Evolutionary conservation across 805 yeast species (phyloP), one percentile per base, ranked within the genome.

Genomic region (Wickerhamomyces silvicola): DNA sequence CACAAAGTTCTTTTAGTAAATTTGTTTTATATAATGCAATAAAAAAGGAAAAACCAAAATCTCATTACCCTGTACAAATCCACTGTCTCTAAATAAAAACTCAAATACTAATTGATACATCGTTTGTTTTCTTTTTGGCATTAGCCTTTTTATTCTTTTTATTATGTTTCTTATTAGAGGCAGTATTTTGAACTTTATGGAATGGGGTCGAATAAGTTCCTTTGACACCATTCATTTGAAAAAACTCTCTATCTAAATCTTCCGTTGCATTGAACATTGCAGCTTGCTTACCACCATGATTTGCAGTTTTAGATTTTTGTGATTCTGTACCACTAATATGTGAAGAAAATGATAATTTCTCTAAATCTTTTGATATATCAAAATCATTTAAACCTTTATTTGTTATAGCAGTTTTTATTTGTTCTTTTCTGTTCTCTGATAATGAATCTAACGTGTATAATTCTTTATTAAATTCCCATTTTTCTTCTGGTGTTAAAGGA

Each of bases 161-260:
- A 54, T 72, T 72, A 52, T 81, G 85, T 52, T 75, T 78, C 64
- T 75, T 76, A 11, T 33, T 24, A 22, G 48, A 48, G 6, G 46
- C 51, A 4, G 19, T 36, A 20, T 41, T 53, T 21, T 51, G 58
- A 12, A 51, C 51, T 45, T 67, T 68, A 53, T 90, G 96, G 69
- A 85, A 86, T 6, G 97, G 95, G 6, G 70, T 63, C 25, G 66
- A 64, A 39, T 80, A 51, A 33, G 70, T 73, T 4, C 94, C 94
- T 39, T 68, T 66, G 4, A 79, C 75, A 11, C 58, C 61, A 37
- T 68, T 70, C 78, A 79, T 73, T 35, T 72, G 68, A 67, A 90
- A 90, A 52, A 90, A 90, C 37, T 86, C 95, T 22, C 74, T 67
- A 56, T 90, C 97, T 43, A 90, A 64, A 46, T 85, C 92, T 25